Percentiles rank a stretch among this genome's conserved stretches.
phyloP scores from a whole-genome alignment of 768 basidiomycete genomes.

The Saitozyma podzolica region DNA sequence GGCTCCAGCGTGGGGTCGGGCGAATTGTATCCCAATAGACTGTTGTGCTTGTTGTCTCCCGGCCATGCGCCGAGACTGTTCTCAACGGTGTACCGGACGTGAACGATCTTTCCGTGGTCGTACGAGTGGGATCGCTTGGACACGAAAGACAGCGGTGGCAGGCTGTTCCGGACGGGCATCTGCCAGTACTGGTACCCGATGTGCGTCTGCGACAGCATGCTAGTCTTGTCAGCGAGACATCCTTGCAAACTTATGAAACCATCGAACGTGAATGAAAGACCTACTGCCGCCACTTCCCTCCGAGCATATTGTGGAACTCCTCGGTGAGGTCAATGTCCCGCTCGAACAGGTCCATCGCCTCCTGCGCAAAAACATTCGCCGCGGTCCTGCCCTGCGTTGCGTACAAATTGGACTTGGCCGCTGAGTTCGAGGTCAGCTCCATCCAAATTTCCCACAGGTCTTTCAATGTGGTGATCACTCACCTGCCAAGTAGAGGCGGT shows the following conservation, averaged over 20 bases:
- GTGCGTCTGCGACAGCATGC: conserved; percentile 58
- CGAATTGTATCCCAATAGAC: conserved; percentile 59
- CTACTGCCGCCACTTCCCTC: conserved; percentile 67
- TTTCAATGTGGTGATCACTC: neutral
- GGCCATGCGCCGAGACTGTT: conserved; percentile 69
- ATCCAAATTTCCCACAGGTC: neutral
- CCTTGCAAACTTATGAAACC: too few species aligned
- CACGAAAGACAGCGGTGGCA: conserved; percentile 38
- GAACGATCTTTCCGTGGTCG: conserved; percentile 39
- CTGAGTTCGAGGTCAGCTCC: conserved; percentile 7
- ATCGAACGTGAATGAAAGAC: too few species aligned
- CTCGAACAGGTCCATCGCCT: conserved; percentile 63
- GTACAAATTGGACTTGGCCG: conserved; percentile 63
- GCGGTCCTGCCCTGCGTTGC: conserved; percentile 67
- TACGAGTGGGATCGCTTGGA: conserved; percentile 5
- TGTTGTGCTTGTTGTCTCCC: conserved; percentile 63
- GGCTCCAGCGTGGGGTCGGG: conserved; percentile 55
- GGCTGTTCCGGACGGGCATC: conserved; percentile 65
- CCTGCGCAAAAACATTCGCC: conserved; percentile 62
- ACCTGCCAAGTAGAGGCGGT: conserved; percentile 24
- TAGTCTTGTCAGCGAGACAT: too few species aligned
- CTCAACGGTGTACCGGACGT: conserved; percentile 61
- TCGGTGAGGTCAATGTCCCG: conserved; percentile 64
- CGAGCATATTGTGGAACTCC: conserved; percentile 62
- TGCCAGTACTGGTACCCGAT: conserved; percentile 61